These are phyloP conservation scores for Calonectria pteridis DNA, from an alignment of 2,329 filamentous ascomycete species.

Conservation along the genomic window DNA sequence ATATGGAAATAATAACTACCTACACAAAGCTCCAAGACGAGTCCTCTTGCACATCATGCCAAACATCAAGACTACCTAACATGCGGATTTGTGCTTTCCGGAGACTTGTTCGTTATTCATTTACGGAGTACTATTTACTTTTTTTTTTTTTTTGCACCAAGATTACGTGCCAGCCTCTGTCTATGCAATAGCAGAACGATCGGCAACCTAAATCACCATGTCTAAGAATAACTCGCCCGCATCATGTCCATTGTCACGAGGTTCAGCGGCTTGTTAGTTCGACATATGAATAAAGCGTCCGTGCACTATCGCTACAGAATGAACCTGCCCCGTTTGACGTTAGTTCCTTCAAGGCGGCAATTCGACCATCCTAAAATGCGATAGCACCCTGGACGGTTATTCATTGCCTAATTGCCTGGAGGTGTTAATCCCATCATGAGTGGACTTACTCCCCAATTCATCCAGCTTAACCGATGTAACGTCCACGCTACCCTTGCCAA, in stretches of 20 bases:
- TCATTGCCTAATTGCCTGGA: too few species aligned
- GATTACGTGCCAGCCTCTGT: neutral
- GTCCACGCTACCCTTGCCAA: neutral
- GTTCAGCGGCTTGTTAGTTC: neutral
- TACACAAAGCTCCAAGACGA: neutral
- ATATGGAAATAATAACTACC: neutral
- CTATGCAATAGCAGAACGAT: neutral
- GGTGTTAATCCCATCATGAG: neutral
- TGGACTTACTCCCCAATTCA: neutral
- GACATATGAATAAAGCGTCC: neutral
- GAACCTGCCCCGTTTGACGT: neutral
- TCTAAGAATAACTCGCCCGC: neutral
- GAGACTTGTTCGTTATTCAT: neutral
- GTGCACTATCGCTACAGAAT: neutral
- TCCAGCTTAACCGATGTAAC: slow-evolving; percentile 16
- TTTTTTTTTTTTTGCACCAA: neutral
- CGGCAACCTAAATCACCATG: neutral
- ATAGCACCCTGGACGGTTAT: neutral
- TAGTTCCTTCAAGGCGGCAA: neutral
- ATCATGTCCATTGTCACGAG: neutral
- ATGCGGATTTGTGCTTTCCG: neutral
- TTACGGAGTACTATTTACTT: neutral
- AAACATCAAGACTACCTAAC: neutral
- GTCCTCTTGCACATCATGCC: too few species aligned
- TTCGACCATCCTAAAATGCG: neutral